phyloP scores from a whole-genome alignment of 1,139 yeast genomes.

The Geotrichum siamense region DNA sequence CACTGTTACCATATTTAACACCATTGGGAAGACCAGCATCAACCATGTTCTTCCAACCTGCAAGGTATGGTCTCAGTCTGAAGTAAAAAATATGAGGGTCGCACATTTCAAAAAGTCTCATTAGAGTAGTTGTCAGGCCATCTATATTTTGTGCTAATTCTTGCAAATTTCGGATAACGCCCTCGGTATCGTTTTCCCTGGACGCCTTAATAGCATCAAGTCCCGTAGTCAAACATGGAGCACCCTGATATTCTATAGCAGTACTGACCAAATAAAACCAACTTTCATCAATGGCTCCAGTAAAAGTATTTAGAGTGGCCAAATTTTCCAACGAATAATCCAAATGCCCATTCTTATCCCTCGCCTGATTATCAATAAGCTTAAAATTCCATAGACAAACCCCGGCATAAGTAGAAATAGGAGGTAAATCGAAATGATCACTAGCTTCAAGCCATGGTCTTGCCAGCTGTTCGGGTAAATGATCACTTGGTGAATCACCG shows the following conservation, averaged over 20 bases:
- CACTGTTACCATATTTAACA: conserved; percentile 65
- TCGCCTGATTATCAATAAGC: conserved; percentile 40
- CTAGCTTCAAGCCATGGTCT: conserved; percentile 58
- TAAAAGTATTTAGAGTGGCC: conserved; percentile 75
- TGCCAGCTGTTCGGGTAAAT: conserved; percentile 61
- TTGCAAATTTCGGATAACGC: conserved; percentile 47
- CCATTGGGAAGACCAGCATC: conserved; percentile 81
- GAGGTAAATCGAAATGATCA: conserved; percentile 64
- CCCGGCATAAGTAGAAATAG: conserved; percentile 82
- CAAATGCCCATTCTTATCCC: conserved; percentile 15
- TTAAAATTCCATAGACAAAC: conserved; percentile 83
- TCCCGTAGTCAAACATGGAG: conserved; percentile 54
- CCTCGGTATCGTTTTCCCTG: conserved; percentile 37
- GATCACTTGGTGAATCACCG: conserved; percentile 52
- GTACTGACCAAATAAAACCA: conserved; percentile 92
- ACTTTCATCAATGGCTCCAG: conserved; percentile 85
- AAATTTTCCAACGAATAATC: conserved; percentile 51
- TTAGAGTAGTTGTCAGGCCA: conserved; percentile 61
- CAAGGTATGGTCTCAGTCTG: conserved; percentile 79
- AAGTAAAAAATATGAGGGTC: conserved; percentile 88
- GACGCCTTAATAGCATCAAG: conserved; percentile 55
- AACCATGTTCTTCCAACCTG: conserved; percentile 92
- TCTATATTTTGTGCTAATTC: conserved; percentile 70
- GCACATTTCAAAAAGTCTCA: conserved; percentile 89
- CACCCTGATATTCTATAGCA: conserved; percentile 77